Base-by-base conservation (phyloP, 2,329 filamentous ascomycete genomes). In the Hysterium pulicare region DNA sequence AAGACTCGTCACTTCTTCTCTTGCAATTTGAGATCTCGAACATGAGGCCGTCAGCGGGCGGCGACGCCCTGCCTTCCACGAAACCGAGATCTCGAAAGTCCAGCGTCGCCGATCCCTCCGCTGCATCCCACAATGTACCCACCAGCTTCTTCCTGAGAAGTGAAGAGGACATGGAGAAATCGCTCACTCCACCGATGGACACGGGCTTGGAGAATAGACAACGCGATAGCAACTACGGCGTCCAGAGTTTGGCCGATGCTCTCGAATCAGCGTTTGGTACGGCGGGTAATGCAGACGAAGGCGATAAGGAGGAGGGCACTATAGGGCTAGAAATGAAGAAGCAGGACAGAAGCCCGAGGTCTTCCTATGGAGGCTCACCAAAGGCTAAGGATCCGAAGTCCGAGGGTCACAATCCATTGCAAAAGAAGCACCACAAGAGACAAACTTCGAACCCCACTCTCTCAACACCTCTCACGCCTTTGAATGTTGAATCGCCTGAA, bases 131-230 rank as follows among this genome's bases (percentile, higher is more conserved):
- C 51, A 50, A 61, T 43, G 67, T 67, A 46, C 77, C 78, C 32
- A 76, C 76, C 38, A 77, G 76, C 39, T 83, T 82, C 70, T 82
- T 83, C 61, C 67, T 84, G 47, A 70, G 74, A 47, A 78, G 74
- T 49, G 76, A 75, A 53, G 67, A 71, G 44, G 72, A 76, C 40
- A 61, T 75, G 52, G 70, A 77, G 46, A 59, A 61, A 20, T 64
- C 62, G 20, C 49, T 62, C n/a, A 44, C 54, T 9, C 59, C 57
- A 4, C 56, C 57, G 11, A 50, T 54, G 19, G 46, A 35, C 22
- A 45, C 51, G 15, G 42, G 52, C 10, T 24, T 46, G 13, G 19
- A 28, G 32, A 46, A 30, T 30, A 57, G 45, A 22, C 48, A 47
- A 33, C 49, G 48, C 33, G 72, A 77, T 26, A 76, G 70, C 53